Evolutionary conservation across 148 eudicot genomes (phyloP), one percentile per base, ranked within the genome.

Genomic region (Mesembryanthemum crystallinum): DNA sequence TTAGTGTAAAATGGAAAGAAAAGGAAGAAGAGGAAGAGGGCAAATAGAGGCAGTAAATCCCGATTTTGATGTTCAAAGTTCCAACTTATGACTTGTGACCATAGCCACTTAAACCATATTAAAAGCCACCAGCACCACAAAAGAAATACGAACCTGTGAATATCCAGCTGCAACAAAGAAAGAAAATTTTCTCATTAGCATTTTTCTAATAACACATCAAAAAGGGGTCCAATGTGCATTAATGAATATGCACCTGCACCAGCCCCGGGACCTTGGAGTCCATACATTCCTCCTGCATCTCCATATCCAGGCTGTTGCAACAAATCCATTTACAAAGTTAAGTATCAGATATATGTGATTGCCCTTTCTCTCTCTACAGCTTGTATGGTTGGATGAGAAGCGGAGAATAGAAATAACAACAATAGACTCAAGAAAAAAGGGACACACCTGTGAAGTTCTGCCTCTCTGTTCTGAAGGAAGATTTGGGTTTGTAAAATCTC

Each of bases 221-320:
- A 51, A 63, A 58, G 7, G 25, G 39, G 20, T n/a, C 54, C 13
- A 74, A 37, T 81, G 17, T 20, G 42, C 13, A 64, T 24, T 37
- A 72, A 67, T 23, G 7, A 64, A n/a, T 17, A 67, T 29, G 75
- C 79, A 88, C 90, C 91, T 80, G 85, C 73, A 63, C 89, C 79
- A 67, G 82, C 64, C 58, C 87, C 91, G 71, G 86, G 58, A 78
- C 82, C 85, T 82, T 81, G 89, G 68, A 81, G 71, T 61, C 89
- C 87, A 76, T 86, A 92, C 90, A 88, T 77, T 66, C 86, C 87
- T 52, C 85, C 92, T 27, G 84, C 81, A 71, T 94, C 97, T 59
- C 87, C 94, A 84, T 92, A 95, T 28, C 91, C 96, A 80, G 91
- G 70, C 96, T 95, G 87, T 42, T 76, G 80, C 67, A 54, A 73